Base-by-base conservation (phyloP, 75 land plant species). In the Selaginella moellendorffii region DNA sequence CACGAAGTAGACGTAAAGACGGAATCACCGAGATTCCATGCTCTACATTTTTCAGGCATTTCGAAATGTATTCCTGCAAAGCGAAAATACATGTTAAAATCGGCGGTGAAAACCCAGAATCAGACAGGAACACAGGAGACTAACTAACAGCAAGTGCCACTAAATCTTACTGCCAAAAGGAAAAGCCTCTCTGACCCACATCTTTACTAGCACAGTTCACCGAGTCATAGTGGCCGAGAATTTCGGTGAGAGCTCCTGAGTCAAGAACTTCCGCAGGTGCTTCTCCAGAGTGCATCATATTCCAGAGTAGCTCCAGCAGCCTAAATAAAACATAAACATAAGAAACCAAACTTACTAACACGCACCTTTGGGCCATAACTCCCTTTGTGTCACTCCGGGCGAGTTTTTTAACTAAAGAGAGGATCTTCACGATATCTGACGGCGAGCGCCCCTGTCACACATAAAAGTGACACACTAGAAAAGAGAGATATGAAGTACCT, bases 221-320 rank as follows among this genome's bases (percentile, higher is more conserved):
- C 54, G 73, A 71, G 59, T 67, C 70, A 66, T 71, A 71, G 27
- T 71, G 69, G 58, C 73, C 70, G 23, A 71, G 70, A 14, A 71
- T 71, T 54, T 71, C 69, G 29, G 31, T 66, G 19, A 71, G 59
- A 9, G 73, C 73, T 71, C 73, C 69, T 30, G 73, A 71, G 62
- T 71, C 73, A 69, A 71, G 28, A 1, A 71, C 69, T 30, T 71
- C 73, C 29, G 56, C 73, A 21, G 51, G 0, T 31, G 53, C 52
- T 24, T 71, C 63, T 21, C 59, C 59, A 20, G 54, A 22, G 12
- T 36, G 31, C 69, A 65, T 25, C 72, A 71, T 71, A 26, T 64
- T 71, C 72, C 72, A 71, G 17, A 71, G 52, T 25, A 71, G 59
- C 72, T 71, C 72, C 26, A 71, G 63, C 61, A 71, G 64, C 27